Evolutionary conservation across 257 asterid species (phyloP), one percentile per base, ranked within the genome.

Genomic region (Anisodus acutangulus): DNA sequence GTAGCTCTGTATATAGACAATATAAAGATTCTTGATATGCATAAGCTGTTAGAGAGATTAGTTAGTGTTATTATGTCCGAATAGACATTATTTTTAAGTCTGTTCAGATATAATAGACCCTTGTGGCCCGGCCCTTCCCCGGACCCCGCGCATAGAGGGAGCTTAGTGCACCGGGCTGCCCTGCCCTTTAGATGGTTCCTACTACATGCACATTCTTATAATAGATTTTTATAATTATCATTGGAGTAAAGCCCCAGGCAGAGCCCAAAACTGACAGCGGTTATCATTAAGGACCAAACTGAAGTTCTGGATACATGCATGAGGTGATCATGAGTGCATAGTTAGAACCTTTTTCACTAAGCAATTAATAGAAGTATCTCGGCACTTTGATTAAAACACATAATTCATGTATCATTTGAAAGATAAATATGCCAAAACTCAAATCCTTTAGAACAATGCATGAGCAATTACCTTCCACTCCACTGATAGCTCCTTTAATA

Each of bases 381-480:
- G 7, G 19, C 62, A 49, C 62, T 74, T 74, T 0, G 3, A 51
- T 69, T 74, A 74, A 49, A 22, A 19, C n/a, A 74, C 62, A 74
- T 26, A 78, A 26, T 78, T 53, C 82, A 78, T 53, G 64, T 78
- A 64, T 41, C 31, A 8, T 74, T 19, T 53, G 64, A 78, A 53
- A 78, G 19, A 53, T 8, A 13, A 78, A 53, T 7, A 78, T 2
- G 64, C 4, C 16, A 8, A 78, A 78, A 53, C 82, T 51, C 64
- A 53, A 78, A 53, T 78, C 15, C 82, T 78, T 57, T n/a, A 53
- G 64, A 66, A 82, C 13, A 51, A 51, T 64, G 74, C 60, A 82
- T 26, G 51, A 66, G 78, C 58, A 82, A 15, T 55, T 88, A 88
- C 90, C 90, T 85, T 88, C 87, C 70, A 85, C 88, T 35, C 76